These are phyloP conservation scores for Globisporangium viniferum DNA, from an alignment of 352 stramenopile species.

Conservation along the genomic window DNA sequence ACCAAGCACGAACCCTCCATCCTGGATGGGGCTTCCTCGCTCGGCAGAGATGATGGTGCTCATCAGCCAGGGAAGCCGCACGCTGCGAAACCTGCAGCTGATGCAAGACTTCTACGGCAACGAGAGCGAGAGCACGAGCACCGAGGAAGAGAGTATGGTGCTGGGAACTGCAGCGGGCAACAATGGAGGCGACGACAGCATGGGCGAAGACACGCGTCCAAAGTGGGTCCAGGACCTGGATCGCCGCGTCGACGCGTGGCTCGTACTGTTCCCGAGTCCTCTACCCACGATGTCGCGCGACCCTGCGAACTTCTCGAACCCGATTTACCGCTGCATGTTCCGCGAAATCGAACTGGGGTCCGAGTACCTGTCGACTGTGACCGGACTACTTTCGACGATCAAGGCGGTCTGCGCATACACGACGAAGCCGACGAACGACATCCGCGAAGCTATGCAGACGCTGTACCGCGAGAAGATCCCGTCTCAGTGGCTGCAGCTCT, in stretches of 20 bases:
- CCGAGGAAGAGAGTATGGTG: slow-evolving; percentile 66
- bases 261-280: slow-evolving; percentile 49
- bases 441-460: slow-evolving; percentile 74
- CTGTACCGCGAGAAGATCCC: slow-evolving; percentile 73
- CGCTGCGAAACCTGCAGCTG: slow-evolving; percentile 77
- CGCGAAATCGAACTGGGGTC: slow-evolving; percentile 83
- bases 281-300: slow-evolving; percentile 49
- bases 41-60: slow-evolving; percentile 91
- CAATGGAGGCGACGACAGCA: slow-evolving; percentile 20
- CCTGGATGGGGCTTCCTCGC: slow-evolving; percentile 90
- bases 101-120: slow-evolving; percentile 83
- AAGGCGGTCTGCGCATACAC: slow-evolving; percentile 79
- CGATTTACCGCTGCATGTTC: slow-evolving; percentile 91
- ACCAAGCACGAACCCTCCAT: slow-evolving; percentile 88
- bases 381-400: slow-evolving; percentile 64
- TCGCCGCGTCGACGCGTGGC: slow-evolving; percentile 56
- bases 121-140: slow-evolving; percentile 36
- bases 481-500: slow-evolving; percentile 53
- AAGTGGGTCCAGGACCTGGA: slow-evolving; percentile 86
- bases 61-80: slow-evolving; percentile 69
- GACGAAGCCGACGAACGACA: slow-evolving; percentile 86
- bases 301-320: slow-evolving; percentile 67
- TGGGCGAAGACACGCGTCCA: slow-evolving; percentile 45
- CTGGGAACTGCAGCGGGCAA: slow-evolving; percentile 27
- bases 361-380: slow-evolving; percentile 61